phyloP scores from a whole-genome alignment of 441 rosid genomes.

The Biscutella laevigata region DNA sequence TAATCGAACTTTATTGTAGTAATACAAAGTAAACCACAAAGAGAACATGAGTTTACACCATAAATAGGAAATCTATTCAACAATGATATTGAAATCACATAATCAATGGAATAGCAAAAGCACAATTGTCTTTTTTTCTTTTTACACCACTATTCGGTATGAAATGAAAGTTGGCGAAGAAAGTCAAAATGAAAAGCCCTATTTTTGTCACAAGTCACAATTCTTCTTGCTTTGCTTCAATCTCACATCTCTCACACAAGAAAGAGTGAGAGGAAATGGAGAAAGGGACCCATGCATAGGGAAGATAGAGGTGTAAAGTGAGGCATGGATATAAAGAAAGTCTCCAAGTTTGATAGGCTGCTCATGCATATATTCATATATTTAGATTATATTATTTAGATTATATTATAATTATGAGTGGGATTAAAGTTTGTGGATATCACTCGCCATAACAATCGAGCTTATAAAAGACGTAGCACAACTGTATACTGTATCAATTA shows the following conservation, averaged over 20 bases:
- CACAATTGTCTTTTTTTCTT: slow-evolving; percentile 19
- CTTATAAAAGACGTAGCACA: slow-evolving; percentile 4
- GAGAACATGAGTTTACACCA: slow-evolving; percentile 22
- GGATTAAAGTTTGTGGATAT: slow-evolving; percentile 22
- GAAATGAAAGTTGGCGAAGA: slow-evolving; percentile 13
- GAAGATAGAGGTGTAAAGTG: slow-evolving; percentile 31
- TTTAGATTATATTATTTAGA: too few relatives aligned
- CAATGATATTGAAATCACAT: slow-evolving; percentile 26
- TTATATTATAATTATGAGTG: slow-evolving; percentile 27
- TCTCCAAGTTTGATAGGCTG: slow-evolving; percentile 30
- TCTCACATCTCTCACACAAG: slow-evolving; percentile 23
- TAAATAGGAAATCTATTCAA: slow-evolving; percentile 20
- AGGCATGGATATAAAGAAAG: slow-evolving; percentile 28
- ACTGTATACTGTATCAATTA: not conserved
- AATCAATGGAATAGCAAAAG: slow-evolving; percentile 18
- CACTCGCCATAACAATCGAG: slow-evolving; percentile 16
- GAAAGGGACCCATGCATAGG: slow-evolving; percentile 32
- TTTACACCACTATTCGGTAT: slow-evolving; percentile 14
- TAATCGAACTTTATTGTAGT: too few relatives aligned
- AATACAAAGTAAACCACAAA: slow-evolving; percentile 15
- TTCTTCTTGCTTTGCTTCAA: slow-evolving; percentile 25
- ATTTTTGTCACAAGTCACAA: slow-evolving; percentile 20
- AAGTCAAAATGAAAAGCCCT: slow-evolving; percentile 21
- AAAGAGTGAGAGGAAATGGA: slow-evolving; percentile 18
- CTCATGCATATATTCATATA: slow-evolving; percentile 28